A percentile compares a stretch with the other conserved stretches of the same genome.
Evolutionary conservation across 805 yeast genomes (phyloP).

Genomic region (Cyberlindnera xishuangbannaensis): DNA sequence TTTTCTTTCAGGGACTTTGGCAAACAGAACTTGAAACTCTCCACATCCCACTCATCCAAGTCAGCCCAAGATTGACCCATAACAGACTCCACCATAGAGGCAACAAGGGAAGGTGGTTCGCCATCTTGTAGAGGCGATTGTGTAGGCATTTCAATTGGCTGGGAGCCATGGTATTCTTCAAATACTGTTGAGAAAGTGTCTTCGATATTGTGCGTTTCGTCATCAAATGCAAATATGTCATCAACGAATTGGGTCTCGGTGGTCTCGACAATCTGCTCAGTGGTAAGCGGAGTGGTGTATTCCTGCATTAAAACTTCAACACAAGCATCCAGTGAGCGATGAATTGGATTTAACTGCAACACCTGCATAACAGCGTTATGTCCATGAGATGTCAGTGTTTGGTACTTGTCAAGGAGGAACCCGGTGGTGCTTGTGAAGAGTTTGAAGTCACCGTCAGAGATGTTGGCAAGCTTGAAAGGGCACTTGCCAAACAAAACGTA

Average conservation of each 20-base stretch:
- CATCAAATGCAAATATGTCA: slow-evolving; percentile 11
- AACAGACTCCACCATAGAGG: slow-evolving; percentile 6
- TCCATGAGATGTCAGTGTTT: slow-evolving; percentile 65
- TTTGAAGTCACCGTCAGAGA: slow-evolving; percentile 59
- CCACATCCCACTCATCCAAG: slow-evolving; percentile 12
- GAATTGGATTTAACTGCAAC: slow-evolving; percentile 64
- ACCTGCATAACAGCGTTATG: slow-evolving; percentile 60
- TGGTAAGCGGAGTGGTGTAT: slow-evolving; percentile 40
- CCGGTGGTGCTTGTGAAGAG: slow-evolving; percentile 66
- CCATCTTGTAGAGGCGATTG: slow-evolving; percentile 1
- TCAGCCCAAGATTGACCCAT: slow-evolving; percentile 17
- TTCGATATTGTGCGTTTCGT: not conserved
- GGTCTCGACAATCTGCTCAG: slow-evolving; percentile 50
- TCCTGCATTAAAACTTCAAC: slow-evolving; percentile 36
- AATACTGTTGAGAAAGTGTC: not conserved
- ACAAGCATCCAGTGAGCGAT: slow-evolving; percentile 42
- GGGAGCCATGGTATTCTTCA: not conserved
- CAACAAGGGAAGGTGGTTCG: slow-evolving; percentile 6
- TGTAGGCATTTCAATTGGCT: not conserved
- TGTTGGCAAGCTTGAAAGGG: slow-evolving; percentile 72
- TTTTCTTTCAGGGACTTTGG: too few relatives aligned
- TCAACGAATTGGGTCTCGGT: slow-evolving; percentile 17
- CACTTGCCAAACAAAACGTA: slow-evolving; percentile 78
- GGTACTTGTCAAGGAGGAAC: slow-evolving; percentile 68
- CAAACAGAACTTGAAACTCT: slow-evolving; percentile 8